Conservation (phyloP, 371 early-diverging fungal species). For the Funneliformis caledonium region DNA sequence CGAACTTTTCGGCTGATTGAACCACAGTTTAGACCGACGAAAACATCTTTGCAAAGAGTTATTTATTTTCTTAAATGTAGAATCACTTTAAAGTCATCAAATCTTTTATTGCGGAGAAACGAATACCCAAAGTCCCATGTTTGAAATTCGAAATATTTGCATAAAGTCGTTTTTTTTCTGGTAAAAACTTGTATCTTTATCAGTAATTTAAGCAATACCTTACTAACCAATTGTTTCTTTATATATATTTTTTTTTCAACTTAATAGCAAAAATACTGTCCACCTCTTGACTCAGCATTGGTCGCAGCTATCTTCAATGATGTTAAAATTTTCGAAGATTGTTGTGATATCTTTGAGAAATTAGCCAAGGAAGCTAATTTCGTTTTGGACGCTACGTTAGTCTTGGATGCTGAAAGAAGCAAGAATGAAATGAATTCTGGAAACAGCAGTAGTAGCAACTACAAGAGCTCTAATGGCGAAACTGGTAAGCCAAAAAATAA, state of each 20-base stretch:
- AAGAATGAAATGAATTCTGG: background rate
- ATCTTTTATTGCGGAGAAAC: background rate
- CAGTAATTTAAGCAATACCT: background rate
- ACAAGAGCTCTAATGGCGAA: background rate
- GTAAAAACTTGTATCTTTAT: background rate
- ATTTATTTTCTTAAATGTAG: background rate
- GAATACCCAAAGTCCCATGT: background rate
- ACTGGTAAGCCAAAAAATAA: conserved; percentile 1
- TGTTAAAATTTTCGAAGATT: background rate
- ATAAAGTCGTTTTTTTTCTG: background rate
- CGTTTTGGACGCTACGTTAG: conserved; percentile 14
- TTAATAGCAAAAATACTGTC: conserved; percentile 4
- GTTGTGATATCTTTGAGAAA: background rate
- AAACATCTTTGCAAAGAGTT: background rate
- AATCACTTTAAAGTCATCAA: conserved; percentile 1
- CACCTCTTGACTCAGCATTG: conserved; percentile 27
- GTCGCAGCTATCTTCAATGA: background rate
- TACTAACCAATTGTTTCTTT: background rate
- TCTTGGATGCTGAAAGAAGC: conserved; percentile 16
- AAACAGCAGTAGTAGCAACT: conserved; percentile 4
- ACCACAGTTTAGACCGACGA: background rate
- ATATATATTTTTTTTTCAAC: background rate
- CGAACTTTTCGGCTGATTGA: background rate
- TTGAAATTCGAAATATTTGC: background rate
- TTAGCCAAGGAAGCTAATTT: conserved; percentile 23